A percentile compares a stretch with the other conserved stretches of the same genome.
phyloP scores from a whole-genome alignment of 2,329 filamentous ascomycete species.

The Didymella segeticola region DNA sequence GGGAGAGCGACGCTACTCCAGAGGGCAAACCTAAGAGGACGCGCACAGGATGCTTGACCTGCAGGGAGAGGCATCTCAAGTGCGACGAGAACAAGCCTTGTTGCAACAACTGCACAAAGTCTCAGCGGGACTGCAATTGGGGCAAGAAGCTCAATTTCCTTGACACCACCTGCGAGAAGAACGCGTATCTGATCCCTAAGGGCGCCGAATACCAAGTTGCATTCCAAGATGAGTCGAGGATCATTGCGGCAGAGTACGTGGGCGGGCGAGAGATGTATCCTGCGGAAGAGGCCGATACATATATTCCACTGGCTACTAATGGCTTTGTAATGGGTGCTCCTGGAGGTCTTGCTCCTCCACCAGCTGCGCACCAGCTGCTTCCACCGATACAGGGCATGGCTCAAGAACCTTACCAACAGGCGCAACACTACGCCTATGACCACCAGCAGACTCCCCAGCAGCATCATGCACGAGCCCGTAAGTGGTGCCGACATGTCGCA shows the following conservation, averaged over 20 bases:
- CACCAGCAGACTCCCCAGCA: constrained; percentile 41
- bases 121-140: constrained; percentile 82
- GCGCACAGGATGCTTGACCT: constrained; percentile 89
- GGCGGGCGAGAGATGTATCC: constrained; percentile 79
- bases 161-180: constrained; percentile 73
- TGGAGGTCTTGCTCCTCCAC: constrained; percentile 30
- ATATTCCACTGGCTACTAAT: constrained; percentile 28
- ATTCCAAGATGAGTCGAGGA: constrained; percentile 87
- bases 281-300: constrained; percentile 49
- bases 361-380: constrained; percentile 56
- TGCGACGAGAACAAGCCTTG: constrained; percentile 77
- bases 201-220: constrained; percentile 70
- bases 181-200: constrained; percentile 61
- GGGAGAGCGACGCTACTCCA: constrained; percentile 31
- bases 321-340: constrained; percentile 41
- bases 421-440: constrained; percentile 52
- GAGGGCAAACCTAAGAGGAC: constrained; percentile 78
- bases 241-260: constrained; percentile 88
- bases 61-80: constrained; percentile 86
- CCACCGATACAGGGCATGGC: constrained; percentile 60
- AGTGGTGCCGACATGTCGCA: constrained; percentile 3
- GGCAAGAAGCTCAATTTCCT: constrained; percentile 91
- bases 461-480: constrained; percentile 32
- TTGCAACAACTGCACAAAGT: constrained; percentile 85
- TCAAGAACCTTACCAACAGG: constrained; percentile 55